Evolutionary conservation across 2,329 filamentous ascomycete genomes (phyloP), one percentile per base, ranked within the genome.

Genomic region (Fonsecaea pedrosoi): DNA sequence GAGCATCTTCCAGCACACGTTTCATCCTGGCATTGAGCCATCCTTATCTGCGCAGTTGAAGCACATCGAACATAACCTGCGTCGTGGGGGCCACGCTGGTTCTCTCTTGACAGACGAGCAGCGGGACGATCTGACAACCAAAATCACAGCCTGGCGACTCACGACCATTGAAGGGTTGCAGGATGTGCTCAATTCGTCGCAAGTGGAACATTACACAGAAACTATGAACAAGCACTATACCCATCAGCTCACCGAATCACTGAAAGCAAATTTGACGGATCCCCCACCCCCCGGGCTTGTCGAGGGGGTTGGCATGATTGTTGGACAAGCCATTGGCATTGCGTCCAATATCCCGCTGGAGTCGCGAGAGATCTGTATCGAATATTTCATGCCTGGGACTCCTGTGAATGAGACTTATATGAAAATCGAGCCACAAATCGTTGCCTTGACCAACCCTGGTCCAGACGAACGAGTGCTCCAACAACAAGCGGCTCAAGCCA

Each of bases 91-190:
- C 10, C 65, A 70, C 35, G 55, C 42, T 32, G 65, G 62, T 37
- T 35, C 58, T 4, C 56, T 71, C 8, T 50, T 67, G 34, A 69
- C 71, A 18, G 72, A 73, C 48, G 73, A 73, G 45, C 91, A 90
- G 73, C 92, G 90, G 72, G 93, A 98, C 61, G 93, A 94, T 1
- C 85, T 96, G 64, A 91, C 91, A 25, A 87, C 89, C 54, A 96
- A 96, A 79, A 88, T 98, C 54, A 89, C 96, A 67, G 92, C 90
- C 75, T 99, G 95, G 95, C 89, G 95, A 67, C 88, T 98, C 80
- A 89, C 94, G 3, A 99, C 95, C 2, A 83, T 98, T 15, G 95
- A 99, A 75, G 95, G 94, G n/a, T 83, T 99, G 18, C 86, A 89
- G 70, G 88, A 90, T 60, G 78, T 86, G 40, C 84, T 98, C 18